Percentiles rank a stretch among this genome's conserved stretches.
phyloP scores from a whole-genome alignment of 352 stramenopile genomes.

The Phytophthora parvispora region DNA sequence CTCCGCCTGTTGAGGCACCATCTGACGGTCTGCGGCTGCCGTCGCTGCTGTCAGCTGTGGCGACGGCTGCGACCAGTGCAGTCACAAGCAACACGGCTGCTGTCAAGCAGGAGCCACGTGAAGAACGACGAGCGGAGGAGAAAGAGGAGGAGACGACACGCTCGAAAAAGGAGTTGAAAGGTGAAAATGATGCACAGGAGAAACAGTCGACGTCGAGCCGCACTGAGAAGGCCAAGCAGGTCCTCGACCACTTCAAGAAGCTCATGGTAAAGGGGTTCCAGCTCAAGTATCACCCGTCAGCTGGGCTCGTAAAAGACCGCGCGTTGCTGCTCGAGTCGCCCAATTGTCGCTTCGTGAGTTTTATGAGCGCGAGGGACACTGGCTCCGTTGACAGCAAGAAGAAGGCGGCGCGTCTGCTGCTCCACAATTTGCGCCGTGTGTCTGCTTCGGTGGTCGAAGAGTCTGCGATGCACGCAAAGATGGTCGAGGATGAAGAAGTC shows the following conservation, averaged over 20 bases:
- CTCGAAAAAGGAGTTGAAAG: slow-evolving; percentile 25
- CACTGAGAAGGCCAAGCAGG: slow-evolving; percentile 65
- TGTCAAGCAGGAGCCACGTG: neutral
- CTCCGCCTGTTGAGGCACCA: neutral
- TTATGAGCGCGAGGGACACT: slow-evolving; percentile 48
- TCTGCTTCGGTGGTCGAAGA: slow-evolving; percentile 37
- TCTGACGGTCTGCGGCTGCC: slow-evolving; percentile 18
- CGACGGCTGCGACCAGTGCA: neutral
- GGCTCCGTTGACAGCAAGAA: slow-evolving; percentile 44
- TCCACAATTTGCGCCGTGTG: slow-evolving; percentile 68
- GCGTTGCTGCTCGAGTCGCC: slow-evolving; percentile 47
- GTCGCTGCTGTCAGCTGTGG: slow-evolving; percentile 20
- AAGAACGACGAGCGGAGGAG: slow-evolving; percentile 7
- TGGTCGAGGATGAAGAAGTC: slow-evolving; percentile 37
- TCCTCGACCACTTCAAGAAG: slow-evolving; percentile 81
- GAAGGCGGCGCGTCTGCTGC: slow-evolving; percentile 63
- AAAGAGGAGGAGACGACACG: slow-evolving; percentile 11
- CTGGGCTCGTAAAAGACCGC: slow-evolving; percentile 56
- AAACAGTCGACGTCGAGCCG: slow-evolving; percentile 17
- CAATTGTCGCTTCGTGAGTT: slow-evolving; percentile 64
- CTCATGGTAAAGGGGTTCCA: slow-evolving; percentile 73
- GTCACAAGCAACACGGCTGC: slow-evolving; percentile 1
- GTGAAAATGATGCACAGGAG: slow-evolving; percentile 8
- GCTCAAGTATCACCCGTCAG: slow-evolving; percentile 67
- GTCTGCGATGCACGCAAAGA: slow-evolving; percentile 36